These are phyloP conservation scores for Cryptococcus neoformans DNA, from an alignment of 1,284 basidiomycete species.

Conservation along the genomic window DNA sequence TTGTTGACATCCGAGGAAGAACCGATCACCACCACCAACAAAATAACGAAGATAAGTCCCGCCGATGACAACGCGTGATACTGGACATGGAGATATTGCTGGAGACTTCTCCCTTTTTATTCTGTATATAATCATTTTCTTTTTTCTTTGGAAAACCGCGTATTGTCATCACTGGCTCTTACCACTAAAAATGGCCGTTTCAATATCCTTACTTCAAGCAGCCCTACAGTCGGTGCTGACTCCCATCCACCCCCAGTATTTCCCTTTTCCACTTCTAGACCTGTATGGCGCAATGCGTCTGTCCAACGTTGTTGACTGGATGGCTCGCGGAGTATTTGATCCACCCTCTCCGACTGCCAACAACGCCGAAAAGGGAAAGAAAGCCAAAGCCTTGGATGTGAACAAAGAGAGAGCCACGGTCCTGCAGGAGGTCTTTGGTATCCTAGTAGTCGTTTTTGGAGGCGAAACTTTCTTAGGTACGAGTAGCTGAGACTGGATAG, in stretches of 20 bases:
- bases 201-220: not conserved
- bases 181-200: not conserved
- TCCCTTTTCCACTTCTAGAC: constrained; percentile 42
- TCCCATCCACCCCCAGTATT: constrained; percentile 28
- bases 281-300: constrained; percentile 42
- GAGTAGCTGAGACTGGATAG: constrained; percentile 9
- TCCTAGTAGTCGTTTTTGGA: constrained; percentile 46
- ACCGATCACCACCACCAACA: no score
- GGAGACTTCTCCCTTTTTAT: no score
- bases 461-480: constrained; percentile 48
- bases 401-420: constrained; percentile 22
- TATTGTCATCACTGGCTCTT: not conserved
- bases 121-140: no score
- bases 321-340: constrained; percentile 33
- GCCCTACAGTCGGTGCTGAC: constrained; percentile 23
- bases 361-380: constrained; percentile 10
- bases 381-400: constrained; percentile 7
- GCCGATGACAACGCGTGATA: no score
- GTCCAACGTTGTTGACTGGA: constrained; percentile 40
- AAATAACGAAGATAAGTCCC: no score
- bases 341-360: constrained; percentile 8
- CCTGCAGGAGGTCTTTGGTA: constrained; percentile 41
- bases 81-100: no score
- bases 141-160: no score
- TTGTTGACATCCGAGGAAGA: no score